Evolutionary conservation across 306 rosid species (phyloP), one percentile per base, ranked within the genome.

Genomic region (Prosopis cineraria): DNA sequence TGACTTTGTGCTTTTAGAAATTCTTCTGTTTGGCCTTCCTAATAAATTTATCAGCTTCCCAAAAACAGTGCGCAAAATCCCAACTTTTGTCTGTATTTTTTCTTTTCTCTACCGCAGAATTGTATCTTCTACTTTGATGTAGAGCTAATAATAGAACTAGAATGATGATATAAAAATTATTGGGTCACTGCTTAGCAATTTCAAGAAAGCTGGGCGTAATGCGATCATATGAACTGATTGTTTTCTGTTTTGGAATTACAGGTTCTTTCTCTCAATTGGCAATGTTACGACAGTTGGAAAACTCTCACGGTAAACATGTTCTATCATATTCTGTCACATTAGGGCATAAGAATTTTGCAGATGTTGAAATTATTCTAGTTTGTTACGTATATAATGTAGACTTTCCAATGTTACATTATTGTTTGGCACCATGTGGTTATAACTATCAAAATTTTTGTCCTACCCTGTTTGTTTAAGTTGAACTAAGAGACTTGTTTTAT

Each of bases 211-310:
- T 80, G 10, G 20, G 25, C 60, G 36, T 20, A 22, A 10, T 24
- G 33, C 16, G 31, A 75, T 62, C 75, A 17, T 60, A 56, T 9
- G 34, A 56, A 48, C 25, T 30, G 11, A 9, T 63, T 56, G 30
- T 76, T 73, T 43, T 79, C 56, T 72, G 10, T 50, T 59, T 63
- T 63, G 39, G 56, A 81, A 79, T 81, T 74, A 70, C 90, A 58
- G 65, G 37, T 29, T 12, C 65, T 0, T 9, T 58, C 36, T 58
- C 36, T 29, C 65, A 58, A 33, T 33, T 62, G 36, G 19, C 65
- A 7, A 6, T 58, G 11, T 25, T 58, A 58, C 20, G 7, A 58
- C 2, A 13, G 4, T 14, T 27, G 36, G 36, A 58, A 58, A 37
- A 25, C 6, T 58, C 36, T 0, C 3, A 27, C 5, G 65, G 65